Evolutionary conservation across 78 protist genomes (phyloP).

Genomic region (Dictyostelium firmibasis): DNA sequence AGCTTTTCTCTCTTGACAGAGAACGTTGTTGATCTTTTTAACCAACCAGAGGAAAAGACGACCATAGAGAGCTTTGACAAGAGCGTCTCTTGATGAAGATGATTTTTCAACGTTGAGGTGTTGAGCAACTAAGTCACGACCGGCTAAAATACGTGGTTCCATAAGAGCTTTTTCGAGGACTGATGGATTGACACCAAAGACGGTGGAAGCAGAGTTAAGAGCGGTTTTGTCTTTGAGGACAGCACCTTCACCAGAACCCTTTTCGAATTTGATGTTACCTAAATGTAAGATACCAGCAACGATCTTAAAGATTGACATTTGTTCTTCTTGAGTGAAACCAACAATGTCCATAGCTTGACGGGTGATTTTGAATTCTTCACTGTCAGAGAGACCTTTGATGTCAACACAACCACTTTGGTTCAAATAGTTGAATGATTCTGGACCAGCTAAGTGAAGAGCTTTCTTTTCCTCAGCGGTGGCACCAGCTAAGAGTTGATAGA

Average conservation of each 20-base stretch:
- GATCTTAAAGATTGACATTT: slow-evolving; percentile 30
- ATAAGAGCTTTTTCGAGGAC: slow-evolving; percentile 38
- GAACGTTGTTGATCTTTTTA: slow-evolving; percentile 81
- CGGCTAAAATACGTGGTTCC: slow-evolving; percentile 89
- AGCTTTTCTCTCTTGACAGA: slow-evolving; percentile 60
- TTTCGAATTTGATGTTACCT: slow-evolving; percentile 88
- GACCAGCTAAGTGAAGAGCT: slow-evolving; percentile 60
- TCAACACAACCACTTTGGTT: slow-evolving; percentile 71
- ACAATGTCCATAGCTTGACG: slow-evolving; percentile 83
- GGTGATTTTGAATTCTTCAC: slow-evolving; percentile 70
- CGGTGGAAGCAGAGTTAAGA: slow-evolving; percentile 56
- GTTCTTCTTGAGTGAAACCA: slow-evolving; percentile 87
- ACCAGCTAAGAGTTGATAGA: slow-evolving; percentile 95
- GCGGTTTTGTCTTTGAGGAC: slow-evolving; percentile 61
- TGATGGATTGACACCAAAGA: slow-evolving; percentile 72
- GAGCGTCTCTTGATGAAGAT: slow-evolving; percentile 89
- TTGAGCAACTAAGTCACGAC: slow-evolving; percentile 87
- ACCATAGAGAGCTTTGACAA: slow-evolving; percentile 95
- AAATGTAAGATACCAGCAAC: slow-evolving; percentile 91
- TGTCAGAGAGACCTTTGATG: slow-evolving; percentile 75
- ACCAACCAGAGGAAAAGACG: slow-evolving; percentile 96
- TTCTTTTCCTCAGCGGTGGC: slow-evolving; percentile 80
- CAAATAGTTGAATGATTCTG: slow-evolving; percentile 72
- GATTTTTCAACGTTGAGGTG: slow-evolving; percentile 86
- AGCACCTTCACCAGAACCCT: slow-evolving; percentile 67